Evolutionary conservation across 2,329 filamentous ascomycete species (phyloP).

Genomic region (Monosporascus sp.): DNA sequence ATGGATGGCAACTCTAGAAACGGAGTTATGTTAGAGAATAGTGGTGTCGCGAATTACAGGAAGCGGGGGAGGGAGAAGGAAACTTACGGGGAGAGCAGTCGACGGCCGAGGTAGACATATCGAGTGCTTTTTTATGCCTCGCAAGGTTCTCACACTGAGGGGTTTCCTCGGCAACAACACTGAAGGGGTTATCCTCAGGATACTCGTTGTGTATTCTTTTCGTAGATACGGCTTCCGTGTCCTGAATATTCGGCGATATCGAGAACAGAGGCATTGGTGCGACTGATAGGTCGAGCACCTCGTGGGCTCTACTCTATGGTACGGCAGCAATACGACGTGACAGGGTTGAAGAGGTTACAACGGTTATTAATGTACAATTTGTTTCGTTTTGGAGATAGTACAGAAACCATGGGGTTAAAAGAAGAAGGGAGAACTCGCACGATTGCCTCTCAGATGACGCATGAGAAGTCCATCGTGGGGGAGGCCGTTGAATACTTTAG

Average conservation of each 20-base stretch:
- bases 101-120: constrained; percentile 8
- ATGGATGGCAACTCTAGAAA: constrained; percentile 8
- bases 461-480: not conserved
- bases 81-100: constrained; percentile 16
- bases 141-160: constrained; percentile 13
- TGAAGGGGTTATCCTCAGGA: constrained; percentile 21
- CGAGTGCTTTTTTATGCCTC: constrained; percentile 15
- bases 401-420: not conserved
- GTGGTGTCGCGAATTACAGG: not conserved
- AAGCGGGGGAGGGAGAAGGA: not conserved
- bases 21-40: constrained; percentile 7
- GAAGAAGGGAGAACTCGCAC: not conserved
- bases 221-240: constrained; percentile 35
- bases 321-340: not conserved
- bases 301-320: not conserved
- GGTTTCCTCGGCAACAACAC: constrained; percentile 18
- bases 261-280: constrained; percentile 42
- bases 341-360: not conserved
- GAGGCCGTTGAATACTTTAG: not conserved
- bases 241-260: constrained; percentile 44
- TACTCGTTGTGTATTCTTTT: constrained; percentile 46
- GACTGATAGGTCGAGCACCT: constrained; percentile 6
- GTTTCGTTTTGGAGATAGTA: not conserved
- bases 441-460: not conserved
- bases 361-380: not conserved